Conservation (phyloP, 2,329 filamentous ascomycete genomes). For the Fusarium camptoceras region DNA sequence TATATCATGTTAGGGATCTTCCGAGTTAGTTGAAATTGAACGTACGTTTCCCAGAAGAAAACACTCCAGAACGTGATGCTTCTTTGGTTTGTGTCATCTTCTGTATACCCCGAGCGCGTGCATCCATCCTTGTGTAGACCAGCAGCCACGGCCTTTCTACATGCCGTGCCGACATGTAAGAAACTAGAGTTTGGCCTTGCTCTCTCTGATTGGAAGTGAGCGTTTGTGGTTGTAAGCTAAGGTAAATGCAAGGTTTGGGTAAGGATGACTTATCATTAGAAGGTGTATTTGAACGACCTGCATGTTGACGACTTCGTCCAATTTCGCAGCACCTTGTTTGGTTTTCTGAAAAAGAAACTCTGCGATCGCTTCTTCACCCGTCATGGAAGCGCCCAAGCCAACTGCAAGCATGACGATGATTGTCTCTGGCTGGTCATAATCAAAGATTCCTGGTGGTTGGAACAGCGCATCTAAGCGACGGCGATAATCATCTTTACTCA, state of each 20-base stretch:
- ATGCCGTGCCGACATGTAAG: conserved; percentile 54
- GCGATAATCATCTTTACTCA: conserved; percentile 51
- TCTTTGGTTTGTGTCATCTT: conserved; percentile 53
- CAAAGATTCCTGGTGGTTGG: conserved; percentile 44
- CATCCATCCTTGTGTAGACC: conserved; percentile 58
- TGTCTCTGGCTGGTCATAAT: conserved; percentile 51
- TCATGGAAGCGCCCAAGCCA: conserved; percentile 53
- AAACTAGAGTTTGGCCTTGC: conserved; percentile 58
- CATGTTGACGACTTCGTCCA: conserved; percentile 59
- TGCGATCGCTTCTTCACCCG: conserved; percentile 54
- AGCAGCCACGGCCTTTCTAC: conserved; percentile 57
- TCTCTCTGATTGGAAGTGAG: conserved; percentile 58
- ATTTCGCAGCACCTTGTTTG: conserved; percentile 51
- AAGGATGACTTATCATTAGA: conserved; percentile 56
- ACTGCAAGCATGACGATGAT: conserved; percentile 55
- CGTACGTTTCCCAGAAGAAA: conserved; percentile 58
- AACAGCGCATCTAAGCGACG: conserved; percentile 53
- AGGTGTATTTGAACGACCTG: conserved; percentile 57
- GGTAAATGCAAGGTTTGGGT: conserved; percentile 3
- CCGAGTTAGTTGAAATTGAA: neutral
- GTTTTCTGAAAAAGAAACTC: conserved; percentile 58
- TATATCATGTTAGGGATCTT: conserved; percentile 28
- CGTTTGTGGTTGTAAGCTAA: conserved; percentile 45
- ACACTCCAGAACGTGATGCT: conserved; percentile 52
- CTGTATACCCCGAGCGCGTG: conserved; percentile 45